These are phyloP conservation scores for Didymella arachidicola DNA, from an alignment of 2,329 filamentous ascomycete species.

Conservation along the genomic window DNA sequence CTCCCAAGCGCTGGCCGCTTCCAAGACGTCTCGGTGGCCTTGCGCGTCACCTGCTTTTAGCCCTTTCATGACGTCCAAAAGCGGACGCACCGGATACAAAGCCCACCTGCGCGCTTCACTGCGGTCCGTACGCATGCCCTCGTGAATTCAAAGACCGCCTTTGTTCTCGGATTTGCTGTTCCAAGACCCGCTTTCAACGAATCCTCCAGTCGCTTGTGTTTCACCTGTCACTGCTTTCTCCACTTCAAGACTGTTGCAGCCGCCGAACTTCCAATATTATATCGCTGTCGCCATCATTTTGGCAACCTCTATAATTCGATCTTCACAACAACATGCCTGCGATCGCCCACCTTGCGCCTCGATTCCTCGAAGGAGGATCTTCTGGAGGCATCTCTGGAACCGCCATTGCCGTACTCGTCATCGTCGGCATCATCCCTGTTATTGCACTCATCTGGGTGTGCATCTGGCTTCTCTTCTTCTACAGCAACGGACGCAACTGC, in stretches of 20 bases:
- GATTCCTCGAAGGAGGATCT: constrained; percentile 22
- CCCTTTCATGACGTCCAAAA: constrained; percentile 29
- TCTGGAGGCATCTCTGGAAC: constrained; percentile 26
- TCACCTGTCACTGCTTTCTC: constrained; percentile 18
- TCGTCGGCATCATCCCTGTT: constrained; percentile 36
- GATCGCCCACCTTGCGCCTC: constrained; percentile 25
- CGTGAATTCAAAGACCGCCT: constrained; percentile 24
- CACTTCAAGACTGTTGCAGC: constrained; percentile 18
- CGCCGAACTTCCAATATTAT: constrained; percentile 13
- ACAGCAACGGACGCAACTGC: constrained; percentile 34
- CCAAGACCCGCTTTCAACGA: constrained; percentile 23
- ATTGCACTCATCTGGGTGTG: constrained; percentile 36
- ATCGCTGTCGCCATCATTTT: background rate
- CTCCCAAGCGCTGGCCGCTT: constrained; percentile 27
- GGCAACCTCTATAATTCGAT: background rate
- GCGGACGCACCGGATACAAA: constrained; percentile 33
- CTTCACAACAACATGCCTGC: constrained; percentile 27
- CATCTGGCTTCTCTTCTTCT: constrained; percentile 40
- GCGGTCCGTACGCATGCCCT: constrained; percentile 21
- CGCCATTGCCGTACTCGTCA: constrained; percentile 36
- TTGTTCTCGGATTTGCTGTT: constrained; percentile 19
- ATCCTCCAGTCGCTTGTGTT: constrained; percentile 23
- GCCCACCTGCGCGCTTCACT: constrained; percentile 27
- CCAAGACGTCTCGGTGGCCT: constrained; percentile 18
- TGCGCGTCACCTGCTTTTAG: constrained; percentile 25